Base-by-base conservation (phyloP, 106 monocot species). In the Dendrobium huoshanense region DNA sequence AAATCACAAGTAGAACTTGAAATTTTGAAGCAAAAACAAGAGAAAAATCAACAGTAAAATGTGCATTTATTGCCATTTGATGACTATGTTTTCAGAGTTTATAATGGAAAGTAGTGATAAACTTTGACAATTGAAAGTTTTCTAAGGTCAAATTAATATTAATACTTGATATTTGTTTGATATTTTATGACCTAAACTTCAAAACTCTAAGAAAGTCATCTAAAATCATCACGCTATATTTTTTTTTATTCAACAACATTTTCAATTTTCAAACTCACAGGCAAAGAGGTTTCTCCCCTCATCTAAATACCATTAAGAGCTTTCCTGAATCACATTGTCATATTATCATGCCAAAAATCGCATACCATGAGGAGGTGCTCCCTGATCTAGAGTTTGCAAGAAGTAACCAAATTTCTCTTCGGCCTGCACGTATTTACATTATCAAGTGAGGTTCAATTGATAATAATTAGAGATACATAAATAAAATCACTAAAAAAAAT, bases 381-480 rank as follows among this genome's bases (percentile, higher is more conserved):
- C 99, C 87, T 93, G 87, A 68, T 99, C 99, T 10, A 99, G 76
- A 70, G 91, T 91, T 75, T 99, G 95, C 84, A 99, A 84, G 80
- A 99, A 91, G 80, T 95, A 95, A 31, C 99, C 99, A 78, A 99
- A 95, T 74, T 99, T 99, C 49, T 95, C 99, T 87, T 95, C 99
- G 37, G 95, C 99, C 99, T 99, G 90, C 78, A 51, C 45, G 80
- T 77, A 76, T 17, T 3, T 24, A 24, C 16, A 59, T 77, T 51
- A 81, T 19, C 41, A 29, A 78, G 72, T 37, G 42, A 19, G 41
- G 29, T 42, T 10, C 15, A 42, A 41, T 16, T 41, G 40, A 42
- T 8, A 74, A 42, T 37, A 37, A 4, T 19, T 4, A 43, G 25
- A 75, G 2, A 10, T 45, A 22, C n/a, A 40, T 48, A 75, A 48